Conservation (phyloP, 2,329 filamentous ascomycete genomes). For the Cryphonectria parasitica region DNA sequence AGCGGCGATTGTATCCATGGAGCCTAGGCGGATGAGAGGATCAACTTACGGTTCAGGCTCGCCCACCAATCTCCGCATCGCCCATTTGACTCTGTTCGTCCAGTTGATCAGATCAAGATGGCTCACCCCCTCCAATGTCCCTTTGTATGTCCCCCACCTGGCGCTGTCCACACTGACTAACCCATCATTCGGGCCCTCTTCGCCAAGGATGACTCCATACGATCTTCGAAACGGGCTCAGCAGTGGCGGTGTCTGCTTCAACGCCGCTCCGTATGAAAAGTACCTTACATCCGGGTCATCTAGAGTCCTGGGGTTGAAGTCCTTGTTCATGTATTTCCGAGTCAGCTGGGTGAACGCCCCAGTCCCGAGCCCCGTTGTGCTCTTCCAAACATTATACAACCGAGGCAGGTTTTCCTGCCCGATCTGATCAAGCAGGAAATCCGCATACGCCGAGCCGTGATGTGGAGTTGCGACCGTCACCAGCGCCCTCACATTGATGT, state of each 20-base stretch:
- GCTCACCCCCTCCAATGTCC: constrained; percentile 63
- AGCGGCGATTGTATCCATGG: background rate
- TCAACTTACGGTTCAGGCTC: constrained; percentile 54
- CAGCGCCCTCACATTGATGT: constrained; percentile 53
- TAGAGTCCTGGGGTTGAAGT: constrained; percentile 62
- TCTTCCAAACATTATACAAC: constrained; percentile 56
- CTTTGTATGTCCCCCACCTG: constrained; percentile 66
- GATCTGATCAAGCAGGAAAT: constrained; percentile 54
- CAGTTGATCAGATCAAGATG: constrained; percentile 71
- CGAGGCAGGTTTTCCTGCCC: constrained; percentile 55
- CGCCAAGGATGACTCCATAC: constrained; percentile 51
- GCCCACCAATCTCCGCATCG: constrained; percentile 57
- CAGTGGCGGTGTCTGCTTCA: constrained; percentile 55
- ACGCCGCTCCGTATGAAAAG: constrained; percentile 64
- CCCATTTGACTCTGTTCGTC: constrained; percentile 64
- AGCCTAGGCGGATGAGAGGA: background rate
- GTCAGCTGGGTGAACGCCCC: constrained; percentile 66
- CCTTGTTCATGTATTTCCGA: constrained; percentile 57
- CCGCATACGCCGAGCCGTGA: constrained; percentile 59
- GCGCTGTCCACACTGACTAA: constrained; percentile 69
- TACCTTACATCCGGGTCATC: constrained; percentile 59
- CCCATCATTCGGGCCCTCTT: constrained; percentile 67
- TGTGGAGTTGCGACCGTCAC: constrained; percentile 61
- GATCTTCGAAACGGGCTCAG: constrained; percentile 66
- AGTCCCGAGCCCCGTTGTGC: constrained; percentile 57